Conservation (phyloP, 805 yeast species). For the Myxozyma geophila region DNA sequence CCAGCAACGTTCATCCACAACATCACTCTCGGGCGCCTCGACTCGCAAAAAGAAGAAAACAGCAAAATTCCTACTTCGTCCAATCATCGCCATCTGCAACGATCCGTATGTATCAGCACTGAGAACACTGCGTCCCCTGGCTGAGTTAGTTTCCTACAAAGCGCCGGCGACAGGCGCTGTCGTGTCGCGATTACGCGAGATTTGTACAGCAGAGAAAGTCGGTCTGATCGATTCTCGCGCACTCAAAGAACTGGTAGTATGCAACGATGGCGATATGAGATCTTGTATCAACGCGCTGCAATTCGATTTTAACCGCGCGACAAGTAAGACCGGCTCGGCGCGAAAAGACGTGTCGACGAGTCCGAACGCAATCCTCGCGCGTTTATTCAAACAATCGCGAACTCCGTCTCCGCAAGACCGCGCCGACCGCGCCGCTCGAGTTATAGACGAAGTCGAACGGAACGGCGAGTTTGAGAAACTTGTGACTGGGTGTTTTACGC, state of each 20-base stretch:
- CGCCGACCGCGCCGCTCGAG: conserved; percentile 46
- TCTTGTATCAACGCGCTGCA: conserved; percentile 84
- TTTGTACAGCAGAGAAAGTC: conserved; percentile 61
- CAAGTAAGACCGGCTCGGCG: conserved; percentile 16
- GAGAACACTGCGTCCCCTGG: conserved; percentile 70
- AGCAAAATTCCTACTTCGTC: conserved; percentile 63
- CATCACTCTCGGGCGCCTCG: conserved; percentile 19
- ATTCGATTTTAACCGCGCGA: conserved; percentile 50
- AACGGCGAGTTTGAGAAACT: conserved; percentile 65
- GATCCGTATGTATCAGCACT: conserved; percentile 77
- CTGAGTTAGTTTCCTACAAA: conserved; percentile 72
- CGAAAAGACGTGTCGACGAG: conserved; percentile 64
- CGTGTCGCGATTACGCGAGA: conserved; percentile 54
- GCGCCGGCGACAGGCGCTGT: conserved; percentile 58
- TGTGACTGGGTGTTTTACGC: conserved; percentile 67
- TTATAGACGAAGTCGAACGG: conserved; percentile 54
- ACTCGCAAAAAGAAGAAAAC: conserved; percentile 42
- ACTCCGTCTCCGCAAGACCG: conserved; percentile 38
- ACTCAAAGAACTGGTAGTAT: conserved; percentile 66
- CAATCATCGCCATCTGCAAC: conserved; percentile 91
- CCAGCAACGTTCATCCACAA: conserved; percentile 39
- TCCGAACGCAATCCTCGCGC: conserved; percentile 70
- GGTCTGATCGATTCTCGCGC: conserved; percentile 51
- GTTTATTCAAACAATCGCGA: conserved; percentile 59
- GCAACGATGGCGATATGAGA: conserved; percentile 81